These are phyloP conservation scores for Mycosarcoma mackinlayi DNA, from an alignment of 1,284 basidiomycete species.

Conservation along the genomic window DNA sequence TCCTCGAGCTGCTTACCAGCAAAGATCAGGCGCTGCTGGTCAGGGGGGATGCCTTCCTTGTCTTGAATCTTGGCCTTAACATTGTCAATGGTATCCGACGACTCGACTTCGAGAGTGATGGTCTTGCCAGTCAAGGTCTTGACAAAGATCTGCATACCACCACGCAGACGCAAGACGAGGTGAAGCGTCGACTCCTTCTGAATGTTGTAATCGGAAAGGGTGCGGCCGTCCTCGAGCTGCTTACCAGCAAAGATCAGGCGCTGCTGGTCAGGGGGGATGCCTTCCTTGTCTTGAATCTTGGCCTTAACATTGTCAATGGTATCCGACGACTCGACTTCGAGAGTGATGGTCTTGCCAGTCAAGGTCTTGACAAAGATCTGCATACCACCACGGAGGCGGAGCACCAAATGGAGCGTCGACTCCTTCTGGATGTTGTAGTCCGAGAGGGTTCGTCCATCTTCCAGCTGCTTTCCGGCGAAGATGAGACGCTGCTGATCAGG, in stretches of 20 bases:
- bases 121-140: conserved; percentile 63
- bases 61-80: conserved; percentile 71
- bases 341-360: conserved; percentile 96
- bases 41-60: conserved; percentile 67
- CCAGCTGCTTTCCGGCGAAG: conserved; percentile 71
- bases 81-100: conserved; percentile 74
- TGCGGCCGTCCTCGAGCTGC: conserved; percentile 70
- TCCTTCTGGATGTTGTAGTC: conserved; percentile 70
- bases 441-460: conserved; percentile 70
- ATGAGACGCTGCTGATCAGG: conserved; percentile 71
- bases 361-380: conserved; percentile 74
- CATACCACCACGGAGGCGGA: conserved; percentile 66
- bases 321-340: conserved; percentile 88
- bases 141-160: conserved; percentile 63
- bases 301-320: conserved; percentile 85
- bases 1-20: conserved; percentile 67
- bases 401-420: conserved; percentile 61
- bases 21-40: conserved; percentile 67
- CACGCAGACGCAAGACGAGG: conserved; percentile 63
- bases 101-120: conserved; percentile 70
- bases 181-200: conserved; percentile 66
- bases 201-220: conserved; percentile 70
- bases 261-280: conserved; percentile 70
- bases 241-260: conserved; percentile 71
- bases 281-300: conserved; percentile 68